Conservation (phyloP, 228 moss, liverwort and hornwort genomes). For the Sphagnum fallax region DNA sequence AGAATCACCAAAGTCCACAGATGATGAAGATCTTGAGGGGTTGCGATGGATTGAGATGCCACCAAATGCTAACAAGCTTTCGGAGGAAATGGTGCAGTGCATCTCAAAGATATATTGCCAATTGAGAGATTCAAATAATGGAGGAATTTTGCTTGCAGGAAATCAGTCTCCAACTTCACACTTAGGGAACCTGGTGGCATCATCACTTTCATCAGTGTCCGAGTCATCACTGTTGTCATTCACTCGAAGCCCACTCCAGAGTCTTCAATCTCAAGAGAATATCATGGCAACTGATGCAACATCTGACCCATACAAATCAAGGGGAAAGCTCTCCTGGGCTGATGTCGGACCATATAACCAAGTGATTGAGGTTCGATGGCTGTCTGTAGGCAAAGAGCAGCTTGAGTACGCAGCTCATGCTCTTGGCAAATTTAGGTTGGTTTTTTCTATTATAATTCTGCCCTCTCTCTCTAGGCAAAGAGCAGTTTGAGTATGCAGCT, state of each 20-base stretch:
- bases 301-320: slow-evolving; percentile 28
- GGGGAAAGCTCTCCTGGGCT: slow-evolving; percentile 39
- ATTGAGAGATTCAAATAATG: slow-evolving; percentile 31
- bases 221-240: slow-evolving; percentile 19
- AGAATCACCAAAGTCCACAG: too few species aligned
- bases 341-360: slow-evolving; percentile 30
- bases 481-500: slow-evolving; percentile 31
- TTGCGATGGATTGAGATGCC: not conserved
- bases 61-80: slow-evolving; percentile 25
- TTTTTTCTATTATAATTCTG: not conserved
- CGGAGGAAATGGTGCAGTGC: slow-evolving; percentile 50
- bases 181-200: slow-evolving; percentile 14
- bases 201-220: slow-evolving; percentile 6
- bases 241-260: slow-evolving; percentile 26
- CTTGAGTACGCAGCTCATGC: slow-evolving; percentile 29
- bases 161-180: slow-evolving; percentile 32
- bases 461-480: slow-evolving; percentile 6
- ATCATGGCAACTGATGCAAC: slow-evolving; percentile 26
- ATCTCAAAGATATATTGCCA: slow-evolving; percentile 46
- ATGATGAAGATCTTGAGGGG: too few species aligned
- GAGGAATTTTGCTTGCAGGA: slow-evolving; percentile 13
- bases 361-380: slow-evolving; percentile 36
- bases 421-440: slow-evolving; percentile 23
- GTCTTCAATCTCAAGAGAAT: slow-evolving; percentile 27
- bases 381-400: slow-evolving; percentile 36